Evolutionary conservation across 2,329 filamentous ascomycete genomes (phyloP).

Genomic region (Phialemonium atrogriseum): DNA sequence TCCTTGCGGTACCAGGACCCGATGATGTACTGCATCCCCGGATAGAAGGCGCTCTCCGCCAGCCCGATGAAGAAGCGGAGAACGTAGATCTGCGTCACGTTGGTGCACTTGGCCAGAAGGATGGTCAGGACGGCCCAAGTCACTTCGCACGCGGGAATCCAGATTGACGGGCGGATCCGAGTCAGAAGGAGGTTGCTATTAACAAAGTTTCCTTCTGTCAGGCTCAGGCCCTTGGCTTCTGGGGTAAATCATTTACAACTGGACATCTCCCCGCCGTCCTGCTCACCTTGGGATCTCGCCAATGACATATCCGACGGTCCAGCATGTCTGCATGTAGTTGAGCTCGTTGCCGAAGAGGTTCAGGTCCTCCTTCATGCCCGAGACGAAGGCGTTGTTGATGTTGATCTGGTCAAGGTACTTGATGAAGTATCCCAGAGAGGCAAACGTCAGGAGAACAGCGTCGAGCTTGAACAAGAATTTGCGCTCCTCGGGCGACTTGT

Average conservation of each 20-base stretch:
- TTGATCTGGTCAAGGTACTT: slow-evolving; percentile 31
- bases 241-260: background rate
- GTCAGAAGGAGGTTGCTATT: slow-evolving; percentile 25
- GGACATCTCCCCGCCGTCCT: too few species aligned
- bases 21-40: slow-evolving; percentile 33
- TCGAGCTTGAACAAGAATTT: slow-evolving; percentile 30
- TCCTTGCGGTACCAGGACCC: slow-evolving; percentile 34
- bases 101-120: slow-evolving; percentile 20
- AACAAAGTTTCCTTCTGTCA: too few species aligned
- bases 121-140: slow-evolving; percentile 26
- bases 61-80: slow-evolving; percentile 35
- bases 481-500: slow-evolving; percentile 2
- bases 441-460: slow-evolving; percentile 23
- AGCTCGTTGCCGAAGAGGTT: slow-evolving; percentile 25
- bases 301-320: slow-evolving; percentile 30
- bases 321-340: slow-evolving; percentile 25
- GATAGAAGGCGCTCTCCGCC: slow-evolving; percentile 30
- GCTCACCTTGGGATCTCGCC: slow-evolving; percentile 26
- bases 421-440: slow-evolving; percentile 1
- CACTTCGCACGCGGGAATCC: slow-evolving; percentile 32
- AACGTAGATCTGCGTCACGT: slow-evolving; percentile 27
- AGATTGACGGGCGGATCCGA: slow-evolving; percentile 31
- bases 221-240: too few species aligned
- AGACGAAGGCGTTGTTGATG: slow-evolving; percentile 34
- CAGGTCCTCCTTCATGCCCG: slow-evolving; percentile 35